phyloP scores from a whole-genome alignment of 352 stramenopile genomes.

The Globisporangium canariense region DNA sequence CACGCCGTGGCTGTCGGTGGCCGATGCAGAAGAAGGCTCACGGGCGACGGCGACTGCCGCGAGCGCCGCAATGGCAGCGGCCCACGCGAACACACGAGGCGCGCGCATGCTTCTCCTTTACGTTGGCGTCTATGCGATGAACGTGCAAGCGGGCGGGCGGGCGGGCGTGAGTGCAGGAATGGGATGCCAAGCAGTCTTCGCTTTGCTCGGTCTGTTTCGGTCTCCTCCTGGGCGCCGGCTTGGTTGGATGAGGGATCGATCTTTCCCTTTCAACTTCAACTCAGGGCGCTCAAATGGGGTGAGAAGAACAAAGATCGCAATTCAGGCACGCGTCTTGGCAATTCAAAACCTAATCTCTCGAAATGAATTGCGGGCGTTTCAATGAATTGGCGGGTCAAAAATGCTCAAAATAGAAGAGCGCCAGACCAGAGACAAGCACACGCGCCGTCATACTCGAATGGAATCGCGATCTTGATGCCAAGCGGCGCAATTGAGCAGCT shows the following conservation, averaged over 20 bases:
- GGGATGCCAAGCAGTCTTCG: not conserved
- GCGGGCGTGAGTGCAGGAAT: not conserved
- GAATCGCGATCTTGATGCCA: too few species aligned
- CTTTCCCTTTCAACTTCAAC: constrained; percentile 3
- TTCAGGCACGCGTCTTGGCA: not conserved
- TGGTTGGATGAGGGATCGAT: not conserved
- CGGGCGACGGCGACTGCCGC: constrained; percentile 1
- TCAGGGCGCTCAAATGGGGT: not conserved
- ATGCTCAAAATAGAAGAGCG: not conserved
- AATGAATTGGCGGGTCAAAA: not conserved
- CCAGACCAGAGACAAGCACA: too few species aligned
- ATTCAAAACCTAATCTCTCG: constrained; percentile 3
- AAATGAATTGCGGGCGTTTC: not conserved
- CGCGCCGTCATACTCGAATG: too few species aligned
- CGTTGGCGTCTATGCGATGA: not conserved
- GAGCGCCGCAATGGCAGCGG: constrained; percentile 12
- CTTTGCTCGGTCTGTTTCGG: not conserved
- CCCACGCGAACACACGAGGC: constrained; percentile 11
- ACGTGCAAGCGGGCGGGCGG: not conserved
- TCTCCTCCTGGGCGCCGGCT: not conserved
- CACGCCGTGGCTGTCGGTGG: constrained; percentile 18
- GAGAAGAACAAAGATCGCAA: constrained; percentile 3
- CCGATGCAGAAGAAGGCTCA: not conserved
- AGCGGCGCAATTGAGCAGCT: too few species aligned
- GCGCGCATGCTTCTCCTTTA: constrained; percentile 13